Conservation (phyloP, 495 filamentous ascomycete species). For the Tuber indicum region DNA sequence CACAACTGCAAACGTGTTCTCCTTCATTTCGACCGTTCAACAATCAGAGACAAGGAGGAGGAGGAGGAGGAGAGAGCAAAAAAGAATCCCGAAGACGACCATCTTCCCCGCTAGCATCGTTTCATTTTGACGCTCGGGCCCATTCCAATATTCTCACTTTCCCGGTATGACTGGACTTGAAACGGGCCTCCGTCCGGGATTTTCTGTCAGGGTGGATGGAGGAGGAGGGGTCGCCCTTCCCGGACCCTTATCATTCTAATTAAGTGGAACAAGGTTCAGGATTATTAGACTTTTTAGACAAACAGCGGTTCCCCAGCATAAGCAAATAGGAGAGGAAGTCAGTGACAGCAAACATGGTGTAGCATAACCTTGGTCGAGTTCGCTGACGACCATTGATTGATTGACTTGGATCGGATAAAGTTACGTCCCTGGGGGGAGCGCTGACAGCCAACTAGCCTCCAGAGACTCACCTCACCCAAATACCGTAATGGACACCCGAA, state of each 20-base stretch:
- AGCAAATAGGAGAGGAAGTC: not conserved
- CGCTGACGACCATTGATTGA: not conserved
- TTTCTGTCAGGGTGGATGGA: not conserved
- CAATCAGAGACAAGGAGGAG: not conserved
- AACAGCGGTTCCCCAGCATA: not conserved
- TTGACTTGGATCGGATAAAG: not conserved
- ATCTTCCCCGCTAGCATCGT: not conserved
- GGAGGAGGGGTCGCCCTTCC: not conserved
- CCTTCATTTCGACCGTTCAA: not conserved
- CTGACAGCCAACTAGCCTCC: not conserved
- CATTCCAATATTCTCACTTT: not conserved
- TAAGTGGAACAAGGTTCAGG: not conserved
- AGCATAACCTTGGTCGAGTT: not conserved
- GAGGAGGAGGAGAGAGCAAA: not conserved
- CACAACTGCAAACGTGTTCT: not conserved
- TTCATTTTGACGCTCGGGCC: not conserved
- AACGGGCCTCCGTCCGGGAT: not conserved
- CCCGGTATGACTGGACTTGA: constrained; percentile 3
- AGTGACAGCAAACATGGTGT: not conserved
- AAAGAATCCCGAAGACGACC: not conserved
- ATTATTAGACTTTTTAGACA: not conserved
- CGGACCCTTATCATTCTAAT: not conserved
- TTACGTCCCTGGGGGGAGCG: not conserved
- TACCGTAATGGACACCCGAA: not conserved
- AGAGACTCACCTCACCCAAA: not conserved